Evolutionary conservation across 164 flowering plant species (phyloP).

Genomic region (Aristolochia californica): DNA sequence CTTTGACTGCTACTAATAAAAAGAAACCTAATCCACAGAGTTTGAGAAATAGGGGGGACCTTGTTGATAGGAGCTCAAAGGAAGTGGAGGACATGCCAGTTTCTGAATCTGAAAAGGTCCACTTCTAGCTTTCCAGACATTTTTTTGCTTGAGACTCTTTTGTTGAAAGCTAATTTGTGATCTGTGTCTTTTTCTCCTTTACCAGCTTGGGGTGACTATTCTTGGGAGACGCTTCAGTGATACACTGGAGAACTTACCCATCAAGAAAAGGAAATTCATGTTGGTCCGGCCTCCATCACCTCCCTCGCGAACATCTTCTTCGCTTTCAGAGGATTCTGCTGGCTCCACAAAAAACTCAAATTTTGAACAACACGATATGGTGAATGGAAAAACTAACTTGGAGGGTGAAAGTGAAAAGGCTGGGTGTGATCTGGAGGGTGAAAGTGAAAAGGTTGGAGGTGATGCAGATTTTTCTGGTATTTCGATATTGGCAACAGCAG

Average conservation of each 20-base stretch:
- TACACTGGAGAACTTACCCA: slow-evolving; percentile 46
- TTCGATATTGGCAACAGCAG: slow-evolving; percentile 60
- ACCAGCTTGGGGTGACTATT: slow-evolving; percentile 44
- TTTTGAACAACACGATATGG: neutral
- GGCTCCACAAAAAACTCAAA: neutral
- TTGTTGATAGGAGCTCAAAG: slow-evolving; percentile 15
- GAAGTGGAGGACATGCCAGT: slow-evolving; percentile 28
- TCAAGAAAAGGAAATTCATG: slow-evolving; percentile 55
- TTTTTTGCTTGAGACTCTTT: neutral
- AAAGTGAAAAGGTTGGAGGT: slow-evolving; percentile 9
- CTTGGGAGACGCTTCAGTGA: slow-evolving; percentile 42
- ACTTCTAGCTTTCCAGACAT: neutral
- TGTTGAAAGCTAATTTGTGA: neutral
- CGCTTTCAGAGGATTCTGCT: slow-evolving; percentile 15
- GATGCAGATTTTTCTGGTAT: slow-evolving; percentile 56
- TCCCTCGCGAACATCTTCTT: slow-evolving; percentile 19
- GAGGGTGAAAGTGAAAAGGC: slow-evolving; percentile 8
- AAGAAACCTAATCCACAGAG: slow-evolving; percentile 13
- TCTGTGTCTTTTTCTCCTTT: slow-evolving; percentile 6
- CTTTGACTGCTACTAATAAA: slow-evolving; percentile 4
- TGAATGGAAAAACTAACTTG: neutral
- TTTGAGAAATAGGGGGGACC: slow-evolving; percentile 12
- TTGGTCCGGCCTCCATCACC: slow-evolving; percentile 36
- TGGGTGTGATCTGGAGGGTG: slow-evolving; percentile 25
- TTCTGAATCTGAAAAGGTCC: slow-evolving; percentile 66